Base-by-base conservation (phyloP, 192 early-diverging fungal genomes). In the Coemansia sp. region DNA sequence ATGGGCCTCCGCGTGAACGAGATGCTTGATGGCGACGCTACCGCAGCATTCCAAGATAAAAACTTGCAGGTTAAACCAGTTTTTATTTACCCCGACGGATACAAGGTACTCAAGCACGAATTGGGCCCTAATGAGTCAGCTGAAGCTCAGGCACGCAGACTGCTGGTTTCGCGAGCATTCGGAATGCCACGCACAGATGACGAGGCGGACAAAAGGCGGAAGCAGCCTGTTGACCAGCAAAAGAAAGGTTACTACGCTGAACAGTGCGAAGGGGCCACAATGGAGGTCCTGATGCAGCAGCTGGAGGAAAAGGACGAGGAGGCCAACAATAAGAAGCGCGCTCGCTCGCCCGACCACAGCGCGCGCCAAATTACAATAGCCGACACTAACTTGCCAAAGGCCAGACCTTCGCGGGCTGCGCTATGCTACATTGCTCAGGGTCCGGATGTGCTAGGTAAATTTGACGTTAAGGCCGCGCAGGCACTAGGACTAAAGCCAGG, bases 391-490 rank as follows among this genome's bases (percentile, higher is more conserved):
- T 61, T 80, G 50, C 83, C 76, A 50, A 62, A 67, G 43, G 87
- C 90, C 0, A 74, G 38, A n/a, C 89, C 89, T 3, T 79, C 80
- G 8, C 70, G 82, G 5, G 74, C 62, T 4, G 87, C 84, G 2
- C 73, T 93, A 39, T 87, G 87, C 64, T 97, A 94, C 63, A 91
- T 96, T 13, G 89, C 89, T 68, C 86, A 89, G 67, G 91, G 92
- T 0, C 91, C 92, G 1, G 84, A 83, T 5, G 85, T 91, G 29
- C 88, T 87, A 0, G 94, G 95, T 27, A 96, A 95, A 70, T 96
- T 98, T 74, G 84, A 93, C 64, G 79, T 87, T 11, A 38, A 87
- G 34, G 87, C 87, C 0, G 95, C 94, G 11, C 40, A 74, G 24
- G 84, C 73, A 27, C 85, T 96, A 2, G 93, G 91, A 2, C 79